phyloP scores from a whole-genome alignment of 2,329 filamentous ascomycete genomes.

The Aspergillus sp. region DNA sequence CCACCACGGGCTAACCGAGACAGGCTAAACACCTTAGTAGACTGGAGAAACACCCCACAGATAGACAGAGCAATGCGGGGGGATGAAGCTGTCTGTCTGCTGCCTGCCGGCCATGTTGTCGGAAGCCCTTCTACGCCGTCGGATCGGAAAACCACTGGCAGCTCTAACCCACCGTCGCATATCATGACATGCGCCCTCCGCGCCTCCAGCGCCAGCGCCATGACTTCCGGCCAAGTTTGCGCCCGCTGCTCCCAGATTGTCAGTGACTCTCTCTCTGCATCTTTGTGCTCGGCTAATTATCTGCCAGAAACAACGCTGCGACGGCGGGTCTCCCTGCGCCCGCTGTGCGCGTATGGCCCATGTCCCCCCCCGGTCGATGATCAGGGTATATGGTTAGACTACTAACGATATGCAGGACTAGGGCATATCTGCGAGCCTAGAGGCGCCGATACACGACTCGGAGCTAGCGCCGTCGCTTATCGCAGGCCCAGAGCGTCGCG shows the following conservation, averaged over 20 bases:
- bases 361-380: not conserved
- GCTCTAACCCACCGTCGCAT: not conserved
- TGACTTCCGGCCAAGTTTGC: not conserved
- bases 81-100: too few relatives aligned
- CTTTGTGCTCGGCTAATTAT: too few relatives aligned
- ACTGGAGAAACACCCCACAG: too few relatives aligned
- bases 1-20: too few relatives aligned
- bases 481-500: slow-evolving; percentile 15
- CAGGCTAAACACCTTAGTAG: too few relatives aligned
- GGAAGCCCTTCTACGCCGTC: too few relatives aligned
- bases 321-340: slow-evolving; percentile 15
- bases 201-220: not conserved
- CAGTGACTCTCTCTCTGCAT: too few relatives aligned
- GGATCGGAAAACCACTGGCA: not conserved
- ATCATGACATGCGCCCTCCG: not conserved
- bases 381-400: too few relatives aligned
- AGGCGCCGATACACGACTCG: slow-evolving; percentile 4
- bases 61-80: too few relatives aligned
- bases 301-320: slow-evolving; percentile 22
- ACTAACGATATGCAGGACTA: slow-evolving; percentile 8
- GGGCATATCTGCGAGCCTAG: slow-evolving; percentile 14
- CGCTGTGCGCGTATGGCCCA: slow-evolving; percentile 14
- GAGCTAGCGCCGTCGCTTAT: not conserved
- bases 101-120: too few relatives aligned
- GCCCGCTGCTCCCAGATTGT: not conserved